A percentile compares a stretch with the other conserved stretches of the same genome.
Evolutionary conservation across 495 filamentous ascomycete species (phyloP).

Genomic region (Xylaria flabelliformis): DNA sequence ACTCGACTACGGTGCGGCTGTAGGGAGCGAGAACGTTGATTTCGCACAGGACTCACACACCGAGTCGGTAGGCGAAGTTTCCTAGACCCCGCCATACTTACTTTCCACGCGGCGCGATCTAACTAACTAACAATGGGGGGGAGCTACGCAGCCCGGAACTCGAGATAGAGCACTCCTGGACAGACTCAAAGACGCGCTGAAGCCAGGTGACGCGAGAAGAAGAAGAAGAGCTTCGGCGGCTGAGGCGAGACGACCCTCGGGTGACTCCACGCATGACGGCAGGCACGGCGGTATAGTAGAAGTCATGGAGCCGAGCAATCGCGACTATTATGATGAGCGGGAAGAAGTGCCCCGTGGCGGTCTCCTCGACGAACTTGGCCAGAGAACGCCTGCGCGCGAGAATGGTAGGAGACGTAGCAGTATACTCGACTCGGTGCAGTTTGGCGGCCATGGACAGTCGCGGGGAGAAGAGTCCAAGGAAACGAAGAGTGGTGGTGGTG

Average conservation of each 20-base stretch:
- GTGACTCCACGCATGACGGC: conserved; percentile 14
- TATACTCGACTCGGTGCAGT: neutral
- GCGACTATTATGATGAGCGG: conserved; percentile 22
- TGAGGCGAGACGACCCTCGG: neutral
- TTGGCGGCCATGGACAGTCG: neutral
- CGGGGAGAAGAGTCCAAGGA: neutral
- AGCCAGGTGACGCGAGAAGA: conserved; percentile 15
- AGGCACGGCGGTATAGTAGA: conserved; percentile 23
- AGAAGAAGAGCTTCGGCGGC: too few species aligned
- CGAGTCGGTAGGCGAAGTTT: neutral
- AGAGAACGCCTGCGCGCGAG: neutral
- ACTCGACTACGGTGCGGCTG: conserved; percentile 17
- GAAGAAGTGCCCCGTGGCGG: conserved; percentile 7
- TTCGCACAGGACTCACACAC: conserved; percentile 9
- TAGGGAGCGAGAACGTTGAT: conserved; percentile 14
- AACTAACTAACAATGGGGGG: too few species aligned
- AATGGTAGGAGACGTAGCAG: neutral
- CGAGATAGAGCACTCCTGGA: conserved; percentile 25
- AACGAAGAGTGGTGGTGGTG: neutral
- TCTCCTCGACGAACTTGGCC: conserved; percentile 14
- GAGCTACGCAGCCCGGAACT: conserved; percentile 11
- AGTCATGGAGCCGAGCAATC: conserved; percentile 21
- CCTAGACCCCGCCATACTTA: neutral
- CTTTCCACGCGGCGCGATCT: too few species aligned
- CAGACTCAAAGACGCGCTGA: conserved; percentile 25